Percentiles rank a stretch among this genome's conserved stretches.
These are phyloP conservation scores for Paraphaeosphaeria sporulosa DNA, from an alignment of 2,329 filamentous ascomycete genomes.

Conservation along the genomic window DNA sequence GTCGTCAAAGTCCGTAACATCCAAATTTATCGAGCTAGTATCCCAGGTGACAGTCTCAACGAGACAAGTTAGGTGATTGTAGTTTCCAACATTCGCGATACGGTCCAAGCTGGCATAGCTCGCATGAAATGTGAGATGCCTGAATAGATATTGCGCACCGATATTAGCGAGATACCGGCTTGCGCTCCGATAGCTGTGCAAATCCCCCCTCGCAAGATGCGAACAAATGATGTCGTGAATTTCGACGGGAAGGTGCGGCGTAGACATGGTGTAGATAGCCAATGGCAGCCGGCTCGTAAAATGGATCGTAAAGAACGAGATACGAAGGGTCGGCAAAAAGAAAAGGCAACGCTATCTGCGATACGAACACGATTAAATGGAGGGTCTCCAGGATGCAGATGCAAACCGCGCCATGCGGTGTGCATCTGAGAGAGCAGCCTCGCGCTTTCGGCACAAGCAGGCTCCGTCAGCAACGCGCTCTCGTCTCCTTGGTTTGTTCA, in stretches of 20 bases:
- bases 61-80: not conserved
- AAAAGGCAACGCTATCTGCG: not conserved
- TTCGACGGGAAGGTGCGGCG: conserved; percentile 5
- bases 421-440: not conserved
- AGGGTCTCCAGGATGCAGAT: not conserved
- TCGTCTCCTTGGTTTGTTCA: not conserved
- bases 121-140: not conserved
- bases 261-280: not conserved
- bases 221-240: conserved; percentile 8
- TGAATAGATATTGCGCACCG: conserved; percentile 1
- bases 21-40: not conserved
- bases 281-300: not conserved
- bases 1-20: not conserved
- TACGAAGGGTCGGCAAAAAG: not conserved
- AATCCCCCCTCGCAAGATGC: not conserved
- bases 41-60: conserved; percentile 1
- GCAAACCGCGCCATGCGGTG: conserved; percentile 1
- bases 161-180: conserved; percentile 6
- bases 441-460: conserved; percentile 3
- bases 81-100: not conserved
- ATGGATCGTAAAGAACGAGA: not conserved
- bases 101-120: not conserved
- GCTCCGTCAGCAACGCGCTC: not conserved
- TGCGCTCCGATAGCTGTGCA: not conserved
- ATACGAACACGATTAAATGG: not conserved